Percentiles rank a stretch among this genome's conserved stretches.
phyloP scores from a whole-genome alignment of 306 rosid genomes.

The Castanea mollissima region DNA sequence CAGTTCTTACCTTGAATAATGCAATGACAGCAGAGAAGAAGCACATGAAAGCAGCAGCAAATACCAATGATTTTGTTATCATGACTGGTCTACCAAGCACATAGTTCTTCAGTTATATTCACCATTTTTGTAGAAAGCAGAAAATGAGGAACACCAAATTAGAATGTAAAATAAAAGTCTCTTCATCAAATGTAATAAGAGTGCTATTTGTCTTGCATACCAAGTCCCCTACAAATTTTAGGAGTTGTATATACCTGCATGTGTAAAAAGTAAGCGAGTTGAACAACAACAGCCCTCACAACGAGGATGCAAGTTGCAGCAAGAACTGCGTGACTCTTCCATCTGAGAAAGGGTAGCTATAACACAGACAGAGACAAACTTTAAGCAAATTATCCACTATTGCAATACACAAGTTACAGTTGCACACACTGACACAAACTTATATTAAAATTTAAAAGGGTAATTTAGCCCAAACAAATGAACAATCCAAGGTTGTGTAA shows the following conservation, averaged over 20 bases:
- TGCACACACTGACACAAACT: too few species aligned
- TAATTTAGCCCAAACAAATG: too few species aligned
- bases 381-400: not conserved
- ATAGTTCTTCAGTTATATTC: conserved; percentile 6
- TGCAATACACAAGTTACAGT: not conserved
- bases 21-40: conserved; percentile 27
- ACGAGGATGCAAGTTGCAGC: conserved; percentile 24
- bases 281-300: conserved; percentile 28
- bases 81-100: conserved; percentile 19
- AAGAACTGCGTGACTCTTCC: conserved; percentile 28
- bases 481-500: too few species aligned
- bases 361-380: not conserved
- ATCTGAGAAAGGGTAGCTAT: conserved; percentile 22
- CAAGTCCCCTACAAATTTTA: not conserved
- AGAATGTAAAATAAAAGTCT: not conserved
- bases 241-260: conserved; percentile 12
- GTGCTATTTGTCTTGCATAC: too few species aligned
- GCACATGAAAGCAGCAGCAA: conserved; percentile 25
- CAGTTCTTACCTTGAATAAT: conserved; percentile 20
- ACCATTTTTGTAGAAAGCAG: not conserved
- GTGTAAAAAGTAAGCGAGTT: conserved; percentile 20
- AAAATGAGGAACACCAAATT: not conserved
- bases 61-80: conserved; percentile 22
- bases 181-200: too few species aligned
- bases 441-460: too few species aligned